phyloP scores from a whole-genome alignment of 1,139 yeast genomes.

The Lodderomyces beijingensis region DNA sequence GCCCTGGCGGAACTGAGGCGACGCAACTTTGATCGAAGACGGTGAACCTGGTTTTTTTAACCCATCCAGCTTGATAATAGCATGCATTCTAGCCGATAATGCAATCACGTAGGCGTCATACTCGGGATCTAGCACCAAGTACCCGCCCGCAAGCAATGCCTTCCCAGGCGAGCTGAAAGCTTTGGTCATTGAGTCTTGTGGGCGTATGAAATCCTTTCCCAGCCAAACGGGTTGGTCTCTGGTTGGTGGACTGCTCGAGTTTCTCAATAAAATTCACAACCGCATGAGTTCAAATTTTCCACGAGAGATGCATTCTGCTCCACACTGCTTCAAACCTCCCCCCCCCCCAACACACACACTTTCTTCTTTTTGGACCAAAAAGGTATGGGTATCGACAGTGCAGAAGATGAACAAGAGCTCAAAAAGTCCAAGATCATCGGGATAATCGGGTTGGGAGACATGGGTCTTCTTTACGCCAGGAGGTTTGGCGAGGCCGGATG shows the following conservation, averaged over 20 bases:
- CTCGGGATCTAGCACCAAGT: conserved; percentile 74
- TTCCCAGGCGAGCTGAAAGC: conserved; percentile 92
- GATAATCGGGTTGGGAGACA: conserved; percentile 93
- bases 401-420: conserved; percentile 5
- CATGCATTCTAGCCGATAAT: conserved; percentile 85
- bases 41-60: conserved; percentile 12
- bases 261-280: too few species aligned
- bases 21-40: conserved; percentile 42
- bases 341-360: too few species aligned
- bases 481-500: conserved; percentile 81
- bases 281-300: too few species aligned
- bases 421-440: conserved; percentile 56
- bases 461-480: conserved; percentile 86
- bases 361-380: too few species aligned
- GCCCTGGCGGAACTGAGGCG: conserved; percentile 78
- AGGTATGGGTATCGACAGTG: too few species aligned
- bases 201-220: too few species aligned
- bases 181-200: conserved; percentile 15
- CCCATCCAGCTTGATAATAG: conserved; percentile 38
- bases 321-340: too few species aligned
- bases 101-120: conserved; percentile 83
- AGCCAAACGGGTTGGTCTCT: too few species aligned
- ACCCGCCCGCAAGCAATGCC: conserved; percentile 92
- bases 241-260: too few species aligned
- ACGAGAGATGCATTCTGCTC: too few species aligned